These are phyloP conservation scores for Neospora caninum DNA, from an alignment of 169 alveolate species.

Conservation along the genomic window DNA sequence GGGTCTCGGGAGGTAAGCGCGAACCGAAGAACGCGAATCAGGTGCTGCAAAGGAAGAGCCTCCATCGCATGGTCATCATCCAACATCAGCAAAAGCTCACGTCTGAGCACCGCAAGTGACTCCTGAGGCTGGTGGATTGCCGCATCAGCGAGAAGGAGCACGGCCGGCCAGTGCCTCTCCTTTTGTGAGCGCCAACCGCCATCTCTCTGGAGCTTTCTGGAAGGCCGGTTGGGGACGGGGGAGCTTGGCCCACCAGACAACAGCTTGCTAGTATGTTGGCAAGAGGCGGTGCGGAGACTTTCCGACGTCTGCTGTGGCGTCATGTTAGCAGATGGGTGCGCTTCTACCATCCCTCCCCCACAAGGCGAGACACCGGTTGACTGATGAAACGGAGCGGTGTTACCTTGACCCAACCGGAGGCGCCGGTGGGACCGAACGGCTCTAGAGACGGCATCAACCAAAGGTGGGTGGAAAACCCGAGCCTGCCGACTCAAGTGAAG, in stretches of 20 bases:
- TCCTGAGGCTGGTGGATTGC: neutral
- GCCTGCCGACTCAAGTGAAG: neutral
- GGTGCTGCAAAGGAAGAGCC: neutral
- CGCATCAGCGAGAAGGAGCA: constrained; percentile 18
- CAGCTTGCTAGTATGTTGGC: too few species aligned
- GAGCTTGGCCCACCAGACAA: too few species aligned
- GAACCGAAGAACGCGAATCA: constrained; percentile 12
- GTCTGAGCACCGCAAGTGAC: neutral
- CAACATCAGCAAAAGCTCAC: neutral
- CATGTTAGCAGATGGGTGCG: too few species aligned
- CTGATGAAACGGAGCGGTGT: too few species aligned
- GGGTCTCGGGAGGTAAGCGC: neutral
- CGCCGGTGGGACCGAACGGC: neutral
- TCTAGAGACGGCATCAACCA: neutral
- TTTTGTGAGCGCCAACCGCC: neutral
- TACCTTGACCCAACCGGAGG: too few species aligned
- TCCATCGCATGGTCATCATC: neutral
- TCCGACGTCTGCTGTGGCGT: too few species aligned
- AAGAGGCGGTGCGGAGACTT: too few species aligned
- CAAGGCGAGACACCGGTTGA: too few species aligned
- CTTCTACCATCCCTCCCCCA: too few species aligned
- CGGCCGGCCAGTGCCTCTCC: neutral
- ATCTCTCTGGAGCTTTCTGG: neutral
- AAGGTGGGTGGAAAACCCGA: neutral
- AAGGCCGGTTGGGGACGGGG: neutral